Percentiles rank a stretch among this genome's conserved stretches.
phyloP scores from a whole-genome alignment of 352 stramenopile genomes.

The Pythium volutum region DNA sequence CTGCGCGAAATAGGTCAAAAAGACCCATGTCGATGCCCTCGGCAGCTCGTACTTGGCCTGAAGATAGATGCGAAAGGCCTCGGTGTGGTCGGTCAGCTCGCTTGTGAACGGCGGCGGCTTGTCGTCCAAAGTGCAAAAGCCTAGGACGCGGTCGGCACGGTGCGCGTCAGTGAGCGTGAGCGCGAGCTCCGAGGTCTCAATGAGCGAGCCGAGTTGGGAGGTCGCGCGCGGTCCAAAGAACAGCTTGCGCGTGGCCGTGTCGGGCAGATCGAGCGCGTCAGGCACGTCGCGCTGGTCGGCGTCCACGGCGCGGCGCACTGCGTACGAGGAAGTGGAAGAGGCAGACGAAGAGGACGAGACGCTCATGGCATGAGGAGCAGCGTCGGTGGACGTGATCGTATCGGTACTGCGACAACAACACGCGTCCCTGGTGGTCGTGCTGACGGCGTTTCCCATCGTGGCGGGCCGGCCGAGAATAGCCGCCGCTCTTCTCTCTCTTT shows the following conservation, averaged over 20 bases:
- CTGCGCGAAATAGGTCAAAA: conserved; percentile 56
- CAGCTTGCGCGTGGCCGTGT: conserved; percentile 47
- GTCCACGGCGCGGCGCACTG: conserved; percentile 57
- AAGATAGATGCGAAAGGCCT: conserved; percentile 39
- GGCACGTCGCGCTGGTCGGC: conserved; percentile 53
- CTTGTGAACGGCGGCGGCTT: conserved; percentile 40
- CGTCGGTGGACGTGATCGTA: no score
- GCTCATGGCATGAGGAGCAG: background rate
- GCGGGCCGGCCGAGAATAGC: background rate
- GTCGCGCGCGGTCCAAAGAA: conserved; percentile 50
- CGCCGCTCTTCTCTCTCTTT: no score
- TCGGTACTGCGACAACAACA: no score
- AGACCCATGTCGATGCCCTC: conserved; percentile 42
- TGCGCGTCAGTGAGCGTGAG: conserved; percentile 57
- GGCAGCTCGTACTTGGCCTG: conserved; percentile 52
- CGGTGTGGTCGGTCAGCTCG: conserved; percentile 31
- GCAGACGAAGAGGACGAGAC: background rate
- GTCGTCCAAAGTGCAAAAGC: conserved; percentile 64
- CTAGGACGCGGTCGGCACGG: conserved; percentile 47
- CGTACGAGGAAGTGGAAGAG: conserved; percentile 23
- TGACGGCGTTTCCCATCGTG: background rate
- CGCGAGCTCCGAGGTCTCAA: conserved; percentile 71
- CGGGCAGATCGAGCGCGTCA: conserved; percentile 55
- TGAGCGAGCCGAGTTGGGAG: conserved; percentile 45
- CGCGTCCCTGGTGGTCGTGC: background rate